A percentile compares a stretch with the other conserved stretches of the same genome.
These are phyloP conservation scores for Lipomyces oligophaga DNA, from an alignment of 805 yeast species.

Conservation along the genomic window DNA sequence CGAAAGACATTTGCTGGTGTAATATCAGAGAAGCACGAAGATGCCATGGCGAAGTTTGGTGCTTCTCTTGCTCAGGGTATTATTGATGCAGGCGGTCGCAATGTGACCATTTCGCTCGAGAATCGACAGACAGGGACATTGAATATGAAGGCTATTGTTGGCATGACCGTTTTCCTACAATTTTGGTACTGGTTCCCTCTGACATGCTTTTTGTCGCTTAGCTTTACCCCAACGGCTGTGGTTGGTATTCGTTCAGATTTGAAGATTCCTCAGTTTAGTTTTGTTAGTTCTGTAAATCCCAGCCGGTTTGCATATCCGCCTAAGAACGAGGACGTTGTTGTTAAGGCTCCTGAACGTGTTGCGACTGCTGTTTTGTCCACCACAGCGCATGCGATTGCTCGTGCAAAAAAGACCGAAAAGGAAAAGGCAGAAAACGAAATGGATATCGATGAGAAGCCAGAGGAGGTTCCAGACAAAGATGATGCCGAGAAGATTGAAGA, in stretches of 20 bases:
- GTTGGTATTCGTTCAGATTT: conserved; percentile 83
- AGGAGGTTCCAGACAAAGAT: conserved; percentile 19
- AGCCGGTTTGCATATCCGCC: conserved; percentile 87
- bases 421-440: conserved; percentile 52
- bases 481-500: conserved; percentile 29
- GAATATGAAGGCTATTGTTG: conserved; percentile 87
- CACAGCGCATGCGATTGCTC: conserved; percentile 87
- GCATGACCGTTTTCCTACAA: conserved; percentile 83
- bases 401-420: conserved; percentile 67
- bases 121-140: conserved; percentile 84
- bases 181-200: conserved; percentile 99
- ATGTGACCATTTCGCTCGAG: conserved; percentile 89
- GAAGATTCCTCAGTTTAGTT: conserved; percentile 76
- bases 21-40: conserved; percentile 86
- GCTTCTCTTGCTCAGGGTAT: conserved; percentile 97
- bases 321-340: conserved; percentile 70
- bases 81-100: conserved; percentile 97
- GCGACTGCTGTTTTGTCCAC: conserved; percentile 93
- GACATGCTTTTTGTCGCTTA: conserved; percentile 84
- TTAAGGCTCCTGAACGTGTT: conserved; percentile 80
- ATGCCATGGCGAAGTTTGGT: conserved; percentile 95
- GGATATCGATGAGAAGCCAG: conserved; percentile 39
- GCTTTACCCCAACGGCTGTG: conserved; percentile 88
- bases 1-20: conserved; percentile 71
- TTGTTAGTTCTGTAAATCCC: conserved; percentile 76